Base-by-base conservation (phyloP, 2,329 filamentous ascomycete species). In the Dactylellina parvicollis region DNA sequence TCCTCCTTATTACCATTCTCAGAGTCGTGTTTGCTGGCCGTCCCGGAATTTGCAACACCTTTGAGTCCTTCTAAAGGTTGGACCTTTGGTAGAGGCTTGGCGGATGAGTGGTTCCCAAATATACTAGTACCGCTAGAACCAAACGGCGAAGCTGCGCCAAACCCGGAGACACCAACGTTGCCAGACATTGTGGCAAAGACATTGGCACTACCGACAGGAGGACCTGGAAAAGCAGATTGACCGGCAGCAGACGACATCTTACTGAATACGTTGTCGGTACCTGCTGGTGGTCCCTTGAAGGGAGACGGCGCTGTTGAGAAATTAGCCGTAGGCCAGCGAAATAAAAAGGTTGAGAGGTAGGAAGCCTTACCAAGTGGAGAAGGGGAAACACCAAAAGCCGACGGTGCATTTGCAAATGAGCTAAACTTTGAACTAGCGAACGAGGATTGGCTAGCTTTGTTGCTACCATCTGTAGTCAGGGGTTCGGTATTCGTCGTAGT, bases 181-280 rank as follows among this genome's bases (percentile, higher is more conserved):
- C 69, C 69, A 42, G 69, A 73, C 69, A 73, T 60, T 42, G 54
- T 59, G 5, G 69, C 69, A 20, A 73, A 73, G 20, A 73, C 69
- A 50, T 73, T 73, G 9, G 52, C 52, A 12, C 54, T 52, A 20
- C 64, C 55, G 30, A 38, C 14, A 14, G 69, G 54, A 34, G 69
- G 59, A 1, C 20, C 46, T 20, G 60, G 26, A 36, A 73, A 73
- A 4, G 44, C 22, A 3, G 69, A 66, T 30, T 60, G 60, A 12
- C 18, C 49, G 3, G 60, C 44, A 16, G 50, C 38, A 12, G 59
- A 59, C 4, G 69, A 73, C 69, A 73, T 60, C 49, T 66, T 59
- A 14, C 52, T 61, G 30, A 73, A 73, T 2, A 73, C 47, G 8
- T 73, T 73, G 16, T 65, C 69, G n/a, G 60, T 40, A 16, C 69